Evolutionary conservation across 1,284 basidiomycete species (phyloP), one percentile per base, ranked within the genome.

Genomic region (Porogramme epimiltina): DNA sequence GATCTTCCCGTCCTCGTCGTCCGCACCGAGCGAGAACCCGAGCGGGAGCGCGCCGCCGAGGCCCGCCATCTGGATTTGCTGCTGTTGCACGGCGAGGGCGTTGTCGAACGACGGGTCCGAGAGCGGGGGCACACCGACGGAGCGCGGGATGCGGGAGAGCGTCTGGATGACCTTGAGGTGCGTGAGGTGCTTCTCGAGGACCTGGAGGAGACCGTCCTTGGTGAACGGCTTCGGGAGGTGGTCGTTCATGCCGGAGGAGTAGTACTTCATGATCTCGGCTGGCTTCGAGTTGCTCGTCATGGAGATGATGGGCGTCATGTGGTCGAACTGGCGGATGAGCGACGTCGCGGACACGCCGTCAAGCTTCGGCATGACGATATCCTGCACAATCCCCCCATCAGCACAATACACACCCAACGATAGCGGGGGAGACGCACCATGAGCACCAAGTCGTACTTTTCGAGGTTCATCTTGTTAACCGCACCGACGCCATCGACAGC

Each of bases 181-280:
- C 72, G 89, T 88, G 33, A 98, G 76, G 66, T 98, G 95, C 84
- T 95, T 96, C 85, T 98, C 94, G 55, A 98, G 85, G 84, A 98
- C 95, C 56, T 89, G 87, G 47, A 96, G 74, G 47, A 98, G 73
- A 9, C 90, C 91, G 65, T 95, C 87, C 68, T 95, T 94, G 15
- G 93, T 96, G 72, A 98, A 98, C 1, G 95, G 95, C 70, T 98
- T 98, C 8, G 95, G 91, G n/a, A 98, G 75, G 52, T 97, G 90
- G 71, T 98, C 95, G 70, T 96, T 98, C 95, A 98, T 98, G 20
- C 93, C 89, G 38, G 85, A 85, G 9, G 87, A 88, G 72, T 92
- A 93, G 68, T 95, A 96, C n/a, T 87, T 92, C 80, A 94, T 85
- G 60, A 96, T 86, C 65, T 96, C 92, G 63, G 86, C 86, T 19